Percentiles rank a stretch among this genome's conserved stretches.
phyloP scores from a whole-genome alignment of 108 stramenopile genomes.

The Nitzschia sp. region DNA sequence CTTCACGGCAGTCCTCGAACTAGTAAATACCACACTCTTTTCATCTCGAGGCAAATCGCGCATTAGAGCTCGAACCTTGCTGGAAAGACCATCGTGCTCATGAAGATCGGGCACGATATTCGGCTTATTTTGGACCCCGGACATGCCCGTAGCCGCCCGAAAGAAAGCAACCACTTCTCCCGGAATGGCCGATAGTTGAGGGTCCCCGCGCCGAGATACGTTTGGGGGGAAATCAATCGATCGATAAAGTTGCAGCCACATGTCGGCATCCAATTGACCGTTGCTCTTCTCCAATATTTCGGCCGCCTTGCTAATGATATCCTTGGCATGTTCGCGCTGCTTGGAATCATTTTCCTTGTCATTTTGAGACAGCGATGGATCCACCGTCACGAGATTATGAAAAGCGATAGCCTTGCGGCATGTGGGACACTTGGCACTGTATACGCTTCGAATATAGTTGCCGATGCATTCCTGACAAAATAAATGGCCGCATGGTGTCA shows the following conservation, averaged over 20 bases:
- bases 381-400: conserved; percentile 26
- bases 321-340: conserved; percentile 20
- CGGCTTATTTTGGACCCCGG: background rate
- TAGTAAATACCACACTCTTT: conserved; percentile 47
- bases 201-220: conserved; percentile 21
- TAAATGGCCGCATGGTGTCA: conserved; percentile 52
- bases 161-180: conserved; percentile 40
- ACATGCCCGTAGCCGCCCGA: conserved; percentile 28
- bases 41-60: conserved; percentile 44
- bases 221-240: conserved; percentile 37
- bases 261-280: conserved; percentile 42
- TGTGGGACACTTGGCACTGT: conserved; percentile 23
- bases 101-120: background rate
- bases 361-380: conserved; percentile 25
- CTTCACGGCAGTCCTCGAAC: conserved; percentile 30
- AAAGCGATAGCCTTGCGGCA: conserved; percentile 41
- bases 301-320: conserved; percentile 36
- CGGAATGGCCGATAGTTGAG: conserved; percentile 38
- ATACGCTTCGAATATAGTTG: conserved; percentile 15
- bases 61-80: conserved; percentile 45
- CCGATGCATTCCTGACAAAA: conserved; percentile 42
- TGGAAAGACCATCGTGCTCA: conserved; percentile 21
- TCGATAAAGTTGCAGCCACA: conserved; percentile 46
- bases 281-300: conserved; percentile 40
- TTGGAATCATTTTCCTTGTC: conserved; percentile 18